Evolutionary conservation across 805 yeast genomes (phyloP).

Genomic region (Suhomyces sp.): DNA sequence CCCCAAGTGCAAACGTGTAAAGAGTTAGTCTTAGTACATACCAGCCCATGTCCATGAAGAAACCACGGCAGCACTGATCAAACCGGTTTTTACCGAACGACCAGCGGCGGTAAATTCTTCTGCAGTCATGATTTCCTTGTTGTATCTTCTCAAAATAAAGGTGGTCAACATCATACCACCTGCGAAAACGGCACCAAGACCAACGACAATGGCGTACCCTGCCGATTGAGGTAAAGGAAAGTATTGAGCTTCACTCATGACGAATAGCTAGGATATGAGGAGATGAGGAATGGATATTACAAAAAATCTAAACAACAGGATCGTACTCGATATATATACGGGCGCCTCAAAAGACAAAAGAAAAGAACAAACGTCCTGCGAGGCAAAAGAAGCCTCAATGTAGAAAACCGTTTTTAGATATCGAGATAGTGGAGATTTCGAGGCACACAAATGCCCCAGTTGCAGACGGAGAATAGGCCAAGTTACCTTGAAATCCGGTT

Average conservation of each 20-base stretch:
- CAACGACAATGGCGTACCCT: constrained; percentile 86
- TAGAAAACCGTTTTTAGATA: no score
- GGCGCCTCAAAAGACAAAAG: no score
- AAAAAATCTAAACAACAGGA: no score
- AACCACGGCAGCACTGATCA: constrained; percentile 87
- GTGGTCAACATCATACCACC: constrained; percentile 79
- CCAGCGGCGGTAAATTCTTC: constrained; percentile 96
- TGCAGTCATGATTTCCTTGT: constrained; percentile 82
- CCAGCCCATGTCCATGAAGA: constrained; percentile 81
- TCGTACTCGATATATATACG: no score
- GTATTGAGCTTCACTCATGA: constrained; percentile 13
- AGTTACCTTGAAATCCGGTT: no score
- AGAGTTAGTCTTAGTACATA: constrained; percentile 12
- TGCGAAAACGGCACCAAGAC: constrained; percentile 80
- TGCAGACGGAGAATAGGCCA: no score
- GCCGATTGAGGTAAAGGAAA: constrained; percentile 66
- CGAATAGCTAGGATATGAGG: no score
- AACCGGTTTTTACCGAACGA: constrained; percentile 78
- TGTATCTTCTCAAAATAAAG: constrained; percentile 68
- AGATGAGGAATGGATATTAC: no score
- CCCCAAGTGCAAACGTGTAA: not conserved
- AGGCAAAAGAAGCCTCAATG: no score
- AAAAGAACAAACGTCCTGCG: no score
- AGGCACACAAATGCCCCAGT: no score
- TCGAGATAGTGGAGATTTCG: no score